Evolutionary conservation across 108 stramenopile species (phyloP).

Genomic region (Fragilariopsis cylindrus): DNA sequence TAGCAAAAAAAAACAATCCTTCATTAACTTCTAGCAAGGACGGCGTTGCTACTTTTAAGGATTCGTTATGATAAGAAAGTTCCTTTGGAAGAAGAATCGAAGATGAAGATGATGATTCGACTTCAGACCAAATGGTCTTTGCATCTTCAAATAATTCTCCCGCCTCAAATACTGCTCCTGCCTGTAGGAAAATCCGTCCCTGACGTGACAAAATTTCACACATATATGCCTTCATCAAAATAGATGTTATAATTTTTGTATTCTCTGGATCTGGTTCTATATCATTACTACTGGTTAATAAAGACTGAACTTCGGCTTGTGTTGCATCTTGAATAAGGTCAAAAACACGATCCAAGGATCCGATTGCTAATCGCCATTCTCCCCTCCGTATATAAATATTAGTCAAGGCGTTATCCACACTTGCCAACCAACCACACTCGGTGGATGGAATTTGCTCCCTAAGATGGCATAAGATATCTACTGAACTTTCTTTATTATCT

Average conservation of each 20-base stretch:
- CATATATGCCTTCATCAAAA: slow-evolving; percentile 30
- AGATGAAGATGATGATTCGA: not conserved
- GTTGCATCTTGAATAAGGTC: slow-evolving; percentile 31
- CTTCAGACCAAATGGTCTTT: slow-evolving; percentile 9
- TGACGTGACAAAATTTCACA: slow-evolving; percentile 79
- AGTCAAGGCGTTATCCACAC: slow-evolving; percentile 61
- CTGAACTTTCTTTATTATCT: slow-evolving; percentile 16
- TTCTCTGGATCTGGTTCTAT: not conserved
- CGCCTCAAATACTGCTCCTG: slow-evolving; percentile 65
- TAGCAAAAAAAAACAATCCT: slow-evolving; percentile 70
- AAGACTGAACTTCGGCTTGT: slow-evolving; percentile 1
- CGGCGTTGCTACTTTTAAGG: not conserved
- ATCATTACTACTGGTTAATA: not conserved
- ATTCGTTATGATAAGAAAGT: not conserved
- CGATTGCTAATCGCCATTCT: slow-evolving; percentile 83
- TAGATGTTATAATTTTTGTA: not conserved
- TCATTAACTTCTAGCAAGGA: slow-evolving; percentile 51
- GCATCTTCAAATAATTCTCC: slow-evolving; percentile 53
- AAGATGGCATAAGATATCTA: slow-evolving; percentile 58
- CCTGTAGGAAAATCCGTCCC: slow-evolving; percentile 79
- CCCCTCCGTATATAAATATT: slow-evolving; percentile 63
- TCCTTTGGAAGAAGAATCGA: not conserved
- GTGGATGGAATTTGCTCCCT: slow-evolving; percentile 43
- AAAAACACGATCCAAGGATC: slow-evolving; percentile 59
- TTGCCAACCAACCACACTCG: slow-evolving; percentile 27